Evolutionary conservation across 495 filamentous ascomycete species (phyloP).

Genomic region (Hypoxylon fuscum): DNA sequence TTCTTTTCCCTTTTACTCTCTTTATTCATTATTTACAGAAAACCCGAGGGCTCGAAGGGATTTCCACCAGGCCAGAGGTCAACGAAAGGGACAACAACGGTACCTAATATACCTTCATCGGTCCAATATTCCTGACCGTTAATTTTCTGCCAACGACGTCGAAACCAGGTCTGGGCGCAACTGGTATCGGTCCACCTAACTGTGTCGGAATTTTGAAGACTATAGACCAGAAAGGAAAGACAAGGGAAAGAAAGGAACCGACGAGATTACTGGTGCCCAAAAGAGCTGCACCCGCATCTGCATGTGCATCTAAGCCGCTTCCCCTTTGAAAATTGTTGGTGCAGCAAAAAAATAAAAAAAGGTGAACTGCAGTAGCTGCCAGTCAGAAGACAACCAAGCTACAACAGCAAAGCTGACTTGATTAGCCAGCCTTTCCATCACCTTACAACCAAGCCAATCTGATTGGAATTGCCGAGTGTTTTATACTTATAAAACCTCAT

Average conservation of each 20-base stretch:
- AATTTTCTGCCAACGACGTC: background rate
- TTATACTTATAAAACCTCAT: background rate
- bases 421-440: background rate
- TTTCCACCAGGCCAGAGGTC: too few relatives aligned
- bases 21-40: conserved; percentile 9
- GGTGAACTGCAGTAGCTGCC: conserved; percentile 14
- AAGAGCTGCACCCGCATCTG: conserved; percentile 37
- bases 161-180: background rate
- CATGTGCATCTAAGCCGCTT: conserved; percentile 39
- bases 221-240: conserved; percentile 10
- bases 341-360: conserved; percentile 19
- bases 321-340: conserved; percentile 29
- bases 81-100: too few relatives aligned
- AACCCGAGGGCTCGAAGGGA: too few relatives aligned
- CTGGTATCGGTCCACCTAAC: background rate
- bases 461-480: background rate
- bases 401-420: conserved; percentile 10
- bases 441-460: too few relatives aligned
- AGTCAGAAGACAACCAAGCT: conserved; percentile 1
- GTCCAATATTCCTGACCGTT: too few relatives aligned
- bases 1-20: conserved; percentile 3
- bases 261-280: conserved; percentile 40
- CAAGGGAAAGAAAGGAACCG: conserved; percentile 19
- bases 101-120: too few relatives aligned
- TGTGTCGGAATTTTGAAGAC: conserved; percentile 1